These are phyloP conservation scores for Penicillium brasilianum DNA, from an alignment of 2,329 filamentous ascomycete genomes.

Conservation along the genomic window DNA sequence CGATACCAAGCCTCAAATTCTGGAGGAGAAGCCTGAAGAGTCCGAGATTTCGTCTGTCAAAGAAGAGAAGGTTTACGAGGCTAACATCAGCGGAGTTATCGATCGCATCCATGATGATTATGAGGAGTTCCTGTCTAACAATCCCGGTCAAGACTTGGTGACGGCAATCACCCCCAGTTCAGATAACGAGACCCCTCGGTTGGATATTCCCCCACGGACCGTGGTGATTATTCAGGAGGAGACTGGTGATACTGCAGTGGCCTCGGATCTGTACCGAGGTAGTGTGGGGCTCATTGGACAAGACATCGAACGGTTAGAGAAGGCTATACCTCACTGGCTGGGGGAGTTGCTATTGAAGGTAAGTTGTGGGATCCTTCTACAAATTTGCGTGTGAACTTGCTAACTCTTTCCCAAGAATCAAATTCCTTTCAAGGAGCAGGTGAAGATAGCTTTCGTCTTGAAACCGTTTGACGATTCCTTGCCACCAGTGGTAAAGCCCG, in stretches of 20 bases:
- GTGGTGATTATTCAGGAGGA: conserved; percentile 70
- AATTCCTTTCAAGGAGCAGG: conserved; percentile 83
- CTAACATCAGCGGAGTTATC: conserved; percentile 53
- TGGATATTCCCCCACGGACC: conserved; percentile 55
- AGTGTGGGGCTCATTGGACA: conserved; percentile 77
- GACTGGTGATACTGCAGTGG: conserved; percentile 64
- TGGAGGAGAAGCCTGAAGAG: conserved; percentile 73
- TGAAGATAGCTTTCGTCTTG: conserved; percentile 94
- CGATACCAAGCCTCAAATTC: conserved; percentile 71
- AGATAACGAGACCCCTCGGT: conserved; percentile 51
- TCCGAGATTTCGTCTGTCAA: conserved; percentile 58
- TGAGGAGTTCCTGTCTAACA: conserved; percentile 47
- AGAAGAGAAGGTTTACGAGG: conserved; percentile 52
- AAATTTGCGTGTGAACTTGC: not conserved
- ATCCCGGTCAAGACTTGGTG: conserved; percentile 44
- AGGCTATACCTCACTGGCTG: conserved; percentile 87
- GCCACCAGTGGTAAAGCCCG: conserved; percentile 73
- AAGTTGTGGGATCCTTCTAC: conserved; percentile 29
- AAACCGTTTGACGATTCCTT: conserved; percentile 78
- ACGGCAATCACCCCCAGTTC: conserved; percentile 50
- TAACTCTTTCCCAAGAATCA: conserved; percentile 65
- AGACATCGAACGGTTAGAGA: conserved; percentile 83
- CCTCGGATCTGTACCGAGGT: conserved; percentile 87
- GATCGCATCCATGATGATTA: conserved; percentile 54
- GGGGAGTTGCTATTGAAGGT: conserved; percentile 81